Evolutionary conservation across 352 stramenopile species (phyloP).

Genomic region (Thalassiosira exigua): DNA sequence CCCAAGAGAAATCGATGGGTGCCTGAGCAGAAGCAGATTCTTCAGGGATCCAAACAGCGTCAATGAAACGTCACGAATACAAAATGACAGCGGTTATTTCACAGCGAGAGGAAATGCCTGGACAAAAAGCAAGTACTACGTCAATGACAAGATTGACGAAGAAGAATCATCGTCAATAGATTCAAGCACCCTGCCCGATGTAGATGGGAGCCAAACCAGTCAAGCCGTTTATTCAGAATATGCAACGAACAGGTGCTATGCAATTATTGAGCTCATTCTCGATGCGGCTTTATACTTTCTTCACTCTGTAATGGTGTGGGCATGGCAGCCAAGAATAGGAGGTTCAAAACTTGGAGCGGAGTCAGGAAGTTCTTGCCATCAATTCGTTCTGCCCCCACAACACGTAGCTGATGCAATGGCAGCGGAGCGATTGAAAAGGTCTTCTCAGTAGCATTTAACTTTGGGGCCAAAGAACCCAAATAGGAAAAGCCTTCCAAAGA

Average conservation of each 20-base stretch:
- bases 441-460: no score
- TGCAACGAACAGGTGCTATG: background rate
- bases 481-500: no score
- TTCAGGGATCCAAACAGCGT: no score
- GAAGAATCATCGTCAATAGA: slow-evolving; percentile 6
- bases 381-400: background rate
- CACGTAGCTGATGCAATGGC: slow-evolving; percentile 8
- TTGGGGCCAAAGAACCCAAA: no score
- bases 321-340: background rate
- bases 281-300: slow-evolving; percentile 8
- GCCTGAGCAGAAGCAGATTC: background rate
- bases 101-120: slow-evolving; percentile 38
- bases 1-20: background rate
- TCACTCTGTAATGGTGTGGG: background rate
- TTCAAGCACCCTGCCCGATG: slow-evolving; percentile 5
- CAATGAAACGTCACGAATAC: background rate
- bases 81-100: slow-evolving; percentile 41
- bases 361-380: background rate
- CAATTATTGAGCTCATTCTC: slow-evolving; percentile 11
- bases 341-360: background rate
- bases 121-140: slow-evolving; percentile 38
- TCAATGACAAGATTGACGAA: slow-evolving; percentile 10
- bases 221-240: background rate
- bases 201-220: slow-evolving; percentile 10
- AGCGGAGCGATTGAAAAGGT: no score